phyloP scores from a whole-genome alignment of 1,284 basidiomycete genomes.

The Lentinula novae-zelandiae region DNA sequence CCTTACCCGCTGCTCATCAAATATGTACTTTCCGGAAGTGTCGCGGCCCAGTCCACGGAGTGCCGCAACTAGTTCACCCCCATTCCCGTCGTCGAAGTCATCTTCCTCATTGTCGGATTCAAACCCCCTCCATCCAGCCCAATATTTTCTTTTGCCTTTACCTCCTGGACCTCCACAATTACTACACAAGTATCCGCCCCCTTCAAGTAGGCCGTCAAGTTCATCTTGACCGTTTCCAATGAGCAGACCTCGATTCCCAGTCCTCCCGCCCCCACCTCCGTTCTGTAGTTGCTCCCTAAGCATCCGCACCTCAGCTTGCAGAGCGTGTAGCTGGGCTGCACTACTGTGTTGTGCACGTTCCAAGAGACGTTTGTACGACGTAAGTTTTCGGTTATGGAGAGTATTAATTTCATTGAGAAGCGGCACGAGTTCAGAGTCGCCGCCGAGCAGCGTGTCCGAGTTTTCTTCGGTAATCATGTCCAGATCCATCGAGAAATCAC shows the following conservation, averaged over 20 bases:
- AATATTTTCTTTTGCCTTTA: conserved; percentile 9
- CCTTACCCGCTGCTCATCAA: conserved; percentile 66
- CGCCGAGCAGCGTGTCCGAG: too few relatives aligned
- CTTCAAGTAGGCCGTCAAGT: neutral
- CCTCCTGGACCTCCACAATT: conserved; percentile 21
- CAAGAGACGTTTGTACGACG: conserved; percentile 54
- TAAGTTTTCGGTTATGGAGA: conserved; percentile 32
- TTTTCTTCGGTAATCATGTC: conserved; percentile 70
- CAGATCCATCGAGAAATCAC: conserved; percentile 36
- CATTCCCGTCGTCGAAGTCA: neutral
- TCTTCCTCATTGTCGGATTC: conserved; percentile 19
- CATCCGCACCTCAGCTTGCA: conserved; percentile 14
- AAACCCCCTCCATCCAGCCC: conserved; percentile 19
- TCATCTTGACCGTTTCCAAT: neutral
- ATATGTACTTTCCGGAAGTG: conserved; percentile 45
- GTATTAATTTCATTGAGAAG: conserved; percentile 13
- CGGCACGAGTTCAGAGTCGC: neutral
- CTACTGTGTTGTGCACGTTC: conserved; percentile 48
- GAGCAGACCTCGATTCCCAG: neutral
- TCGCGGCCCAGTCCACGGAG: conserved; percentile 34
- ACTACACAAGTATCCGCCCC: conserved; percentile 2
- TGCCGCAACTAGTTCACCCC: conserved; percentile 35
- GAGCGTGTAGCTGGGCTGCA: conserved; percentile 14
- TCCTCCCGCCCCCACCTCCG: neutral
- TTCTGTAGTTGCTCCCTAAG: conserved; percentile 6